These are phyloP conservation scores for Cucurbita moschata DNA, from an alignment of 306 rosid species.

Conservation along the genomic window DNA sequence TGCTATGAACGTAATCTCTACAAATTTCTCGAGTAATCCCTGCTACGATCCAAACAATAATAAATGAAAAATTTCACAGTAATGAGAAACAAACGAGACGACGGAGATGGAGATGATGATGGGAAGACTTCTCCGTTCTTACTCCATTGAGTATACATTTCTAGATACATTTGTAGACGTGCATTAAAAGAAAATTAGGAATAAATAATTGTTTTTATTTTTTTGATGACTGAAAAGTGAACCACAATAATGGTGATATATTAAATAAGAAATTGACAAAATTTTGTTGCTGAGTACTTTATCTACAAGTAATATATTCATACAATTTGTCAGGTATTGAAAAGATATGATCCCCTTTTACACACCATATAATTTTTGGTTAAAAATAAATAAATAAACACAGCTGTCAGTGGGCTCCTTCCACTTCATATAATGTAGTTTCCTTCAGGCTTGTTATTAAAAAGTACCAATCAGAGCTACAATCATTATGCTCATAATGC, in stretches of 20 bases:
- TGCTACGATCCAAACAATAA: no score
- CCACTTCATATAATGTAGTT: neutral
- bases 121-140: no score
- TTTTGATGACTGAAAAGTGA: neutral
- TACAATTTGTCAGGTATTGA: neutral
- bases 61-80: no score
- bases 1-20: no score
- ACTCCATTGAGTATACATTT: no score
- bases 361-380: neutral
- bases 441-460: neutral
- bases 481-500: neutral
- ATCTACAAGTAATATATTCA: neutral
- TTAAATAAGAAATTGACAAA: neutral
- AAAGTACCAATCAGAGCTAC: neutral
- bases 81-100: no score
- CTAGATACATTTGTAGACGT: neutral
- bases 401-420: conserved; percentile 2
- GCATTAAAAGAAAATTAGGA: neutral
- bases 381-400: neutral
- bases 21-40: no score
- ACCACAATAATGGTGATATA: neutral
- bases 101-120: no score
- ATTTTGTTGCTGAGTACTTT: neutral
- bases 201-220: neutral
- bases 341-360: neutral